Conservation (phyloP, 495 filamentous ascomycete genomes). For the Aspergillus cavernicola region DNA sequence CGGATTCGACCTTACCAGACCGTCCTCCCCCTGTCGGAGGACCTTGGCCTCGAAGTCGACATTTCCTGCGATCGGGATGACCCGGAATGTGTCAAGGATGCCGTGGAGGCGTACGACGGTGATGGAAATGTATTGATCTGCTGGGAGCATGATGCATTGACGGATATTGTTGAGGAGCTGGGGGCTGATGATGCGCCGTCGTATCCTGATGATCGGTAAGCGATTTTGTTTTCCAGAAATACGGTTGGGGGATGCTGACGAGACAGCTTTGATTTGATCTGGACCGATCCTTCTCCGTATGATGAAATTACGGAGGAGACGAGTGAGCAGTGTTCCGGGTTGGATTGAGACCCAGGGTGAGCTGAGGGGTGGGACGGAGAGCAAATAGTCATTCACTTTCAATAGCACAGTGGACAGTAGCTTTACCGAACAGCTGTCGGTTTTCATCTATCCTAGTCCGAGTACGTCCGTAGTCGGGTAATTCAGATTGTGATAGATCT, state of each 20-base stretch:
- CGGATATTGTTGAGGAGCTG: conserved; percentile 42
- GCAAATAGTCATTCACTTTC: no score
- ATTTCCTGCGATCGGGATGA: conserved; percentile 49
- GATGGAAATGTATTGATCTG: conserved; percentile 54
- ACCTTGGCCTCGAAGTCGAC: conserved; percentile 50
- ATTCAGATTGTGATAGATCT: no score
- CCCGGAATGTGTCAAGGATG: conserved; percentile 40
- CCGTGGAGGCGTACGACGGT: conserved; percentile 41
- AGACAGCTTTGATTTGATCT: conserved; percentile 39
- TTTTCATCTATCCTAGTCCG: no score
- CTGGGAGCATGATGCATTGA: conserved; percentile 51
- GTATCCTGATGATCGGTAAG: conserved; percentile 35
- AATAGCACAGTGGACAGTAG: no score
- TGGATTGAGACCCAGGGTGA: conserved; percentile 11
- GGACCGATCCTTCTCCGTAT: conserved; percentile 39
- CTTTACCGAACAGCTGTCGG: no score
- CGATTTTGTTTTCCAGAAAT: background rate
- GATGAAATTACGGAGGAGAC: conserved; percentile 25
- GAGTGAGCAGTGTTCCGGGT: conserved; percentile 34
- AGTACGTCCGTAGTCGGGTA: no score
- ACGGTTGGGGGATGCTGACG: background rate
- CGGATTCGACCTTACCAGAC: conserved; percentile 50
- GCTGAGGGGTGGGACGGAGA: background rate
- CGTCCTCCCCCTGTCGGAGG: conserved; percentile 46
- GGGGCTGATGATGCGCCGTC: conserved; percentile 37